Base-by-base conservation (phyloP, 2,329 filamentous ascomycete genomes). In the Verticillium nonalfalfae region DNA sequence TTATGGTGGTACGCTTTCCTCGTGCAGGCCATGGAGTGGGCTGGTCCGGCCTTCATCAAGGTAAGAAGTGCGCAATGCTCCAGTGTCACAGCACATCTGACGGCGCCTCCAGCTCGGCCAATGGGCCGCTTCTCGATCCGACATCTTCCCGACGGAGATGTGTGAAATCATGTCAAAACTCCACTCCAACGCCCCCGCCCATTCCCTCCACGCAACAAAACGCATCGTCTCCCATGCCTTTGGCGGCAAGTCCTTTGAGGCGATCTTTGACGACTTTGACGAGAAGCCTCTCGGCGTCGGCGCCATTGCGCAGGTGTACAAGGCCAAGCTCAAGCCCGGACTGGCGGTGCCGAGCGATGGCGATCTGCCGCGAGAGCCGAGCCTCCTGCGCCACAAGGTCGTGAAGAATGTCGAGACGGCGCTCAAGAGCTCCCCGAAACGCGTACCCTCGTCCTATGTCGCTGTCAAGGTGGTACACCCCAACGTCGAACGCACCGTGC, bases 291-390 rank as follows among this genome's bases (percentile, higher is more conserved):
- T 99, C 0, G 95, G 95, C 1, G 94, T 98, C 1, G 95, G 95
- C 11, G 95, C 95, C 35, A 98, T 99, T 68, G 95, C 95, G 0
- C 95, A 99, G 73, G 95, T 98, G 2, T 99, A 99, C 82, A 96
- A 92, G 72, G 95, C 95, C 0, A 97, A 93, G 73, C 77, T 99
- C 56, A 96, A 93, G 70, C 85, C 90, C 0, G 88, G 90, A 67
- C 78, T 98, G 59, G 87, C 90, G 6, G 83, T 81, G 1, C 84
- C 86, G 0, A 84, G 84, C 38, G 80, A 82, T 57, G 81, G 87
- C 56, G 85, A 88, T 59, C 72, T 86, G 1, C 26, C 26, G 26
- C 26, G 13, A 11, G 70, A 75, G 0, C 76, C 78, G 18, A 87
- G 86, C 39, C 58, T 59, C 0, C 72, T 96, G 13, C 82, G 86